phyloP scores from a whole-genome alignment of 2,329 filamentous ascomycete species.

The Neocatenulostroma microsporum region DNA sequence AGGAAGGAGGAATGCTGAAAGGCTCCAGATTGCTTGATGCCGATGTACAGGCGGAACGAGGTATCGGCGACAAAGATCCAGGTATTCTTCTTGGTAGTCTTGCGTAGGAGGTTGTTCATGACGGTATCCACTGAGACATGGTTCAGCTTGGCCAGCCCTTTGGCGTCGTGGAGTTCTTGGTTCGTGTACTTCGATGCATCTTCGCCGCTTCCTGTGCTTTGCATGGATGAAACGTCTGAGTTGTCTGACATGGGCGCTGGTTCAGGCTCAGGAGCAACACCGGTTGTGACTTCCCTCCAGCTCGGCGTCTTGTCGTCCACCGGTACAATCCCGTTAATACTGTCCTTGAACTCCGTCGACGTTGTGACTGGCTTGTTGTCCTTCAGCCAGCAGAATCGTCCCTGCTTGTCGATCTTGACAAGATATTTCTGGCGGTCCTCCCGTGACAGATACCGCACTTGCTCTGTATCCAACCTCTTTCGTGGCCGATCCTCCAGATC shows the following conservation, averaged over 20 bases:
- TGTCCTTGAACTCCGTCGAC: slow-evolving; percentile 67
- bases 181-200: slow-evolving; percentile 59
- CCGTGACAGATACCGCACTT: slow-evolving; percentile 72
- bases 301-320: slow-evolving; percentile 37
- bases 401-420: slow-evolving; percentile 65
- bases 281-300: slow-evolving; percentile 32
- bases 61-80: slow-evolving; percentile 94
- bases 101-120: slow-evolving; percentile 69
- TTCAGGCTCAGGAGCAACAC: slow-evolving; percentile 20
- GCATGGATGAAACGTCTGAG: slow-evolving; percentile 28
- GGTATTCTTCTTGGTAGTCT: slow-evolving; percentile 74
- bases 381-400: slow-evolving; percentile 79
- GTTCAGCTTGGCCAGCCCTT: slow-evolving; percentile 53
- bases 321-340: slow-evolving; percentile 55
- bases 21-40: slow-evolving; percentile 78
- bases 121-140: slow-evolving; percentile 65
- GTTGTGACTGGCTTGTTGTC: slow-evolving; percentile 73
- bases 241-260: slow-evolving; percentile 14
- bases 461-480: slow-evolving; percentile 65
- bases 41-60: slow-evolving; percentile 75
- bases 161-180: slow-evolving; percentile 53
- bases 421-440: slow-evolving; percentile 78
- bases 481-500: slow-evolving; percentile 66
- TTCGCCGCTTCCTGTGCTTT: slow-evolving; percentile 49
- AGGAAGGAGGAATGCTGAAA: slow-evolving; percentile 91